These are phyloP conservation scores for Russula virescens DNA, from an alignment of 768 basidiomycete species.

Conservation along the genomic window DNA sequence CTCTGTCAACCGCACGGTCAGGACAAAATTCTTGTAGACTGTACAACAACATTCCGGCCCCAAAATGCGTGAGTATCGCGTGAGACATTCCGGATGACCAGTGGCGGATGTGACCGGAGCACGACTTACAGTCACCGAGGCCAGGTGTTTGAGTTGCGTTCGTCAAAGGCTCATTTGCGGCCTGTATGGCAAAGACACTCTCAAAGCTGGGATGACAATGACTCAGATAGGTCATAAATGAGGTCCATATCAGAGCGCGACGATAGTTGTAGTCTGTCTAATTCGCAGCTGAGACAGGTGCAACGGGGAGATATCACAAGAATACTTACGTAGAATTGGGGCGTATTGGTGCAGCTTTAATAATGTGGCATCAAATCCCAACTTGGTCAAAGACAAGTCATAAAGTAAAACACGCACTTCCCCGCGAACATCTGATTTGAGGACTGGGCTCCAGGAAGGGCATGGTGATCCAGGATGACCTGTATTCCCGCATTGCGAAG, in stretches of 20 bases:
- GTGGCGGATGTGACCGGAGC: background rate
- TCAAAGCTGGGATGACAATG: constrained; percentile 64
- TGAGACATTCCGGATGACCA: too few species aligned
- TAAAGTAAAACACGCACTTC: constrained; percentile 36
- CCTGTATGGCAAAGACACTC: constrained; percentile 65
- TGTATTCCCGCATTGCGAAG: constrained; percentile 57
- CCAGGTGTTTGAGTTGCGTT: constrained; percentile 60
- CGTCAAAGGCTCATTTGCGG: constrained; percentile 76
- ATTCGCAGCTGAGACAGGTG: constrained; percentile 6
- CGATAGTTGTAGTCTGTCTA: constrained; percentile 69
- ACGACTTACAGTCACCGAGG: constrained; percentile 57
- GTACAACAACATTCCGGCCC: background rate
- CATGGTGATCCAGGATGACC: constrained; percentile 66
- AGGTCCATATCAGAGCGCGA: constrained; percentile 75
- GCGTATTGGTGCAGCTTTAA: constrained; percentile 57
- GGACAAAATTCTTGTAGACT: constrained; percentile 6
- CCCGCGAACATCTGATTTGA: constrained; percentile 64
- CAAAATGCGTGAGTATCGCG: background rate
- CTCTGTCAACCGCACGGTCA: constrained; percentile 14
- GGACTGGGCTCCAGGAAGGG: constrained; percentile 62
- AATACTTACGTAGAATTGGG: constrained; percentile 63
- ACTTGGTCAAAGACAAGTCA: background rate
- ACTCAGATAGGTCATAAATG: constrained; percentile 67
- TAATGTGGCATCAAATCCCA: background rate
- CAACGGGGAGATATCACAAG: background rate